Conservation (phyloP, 306 rosid species). For the Potentilla sterilis region DNA sequence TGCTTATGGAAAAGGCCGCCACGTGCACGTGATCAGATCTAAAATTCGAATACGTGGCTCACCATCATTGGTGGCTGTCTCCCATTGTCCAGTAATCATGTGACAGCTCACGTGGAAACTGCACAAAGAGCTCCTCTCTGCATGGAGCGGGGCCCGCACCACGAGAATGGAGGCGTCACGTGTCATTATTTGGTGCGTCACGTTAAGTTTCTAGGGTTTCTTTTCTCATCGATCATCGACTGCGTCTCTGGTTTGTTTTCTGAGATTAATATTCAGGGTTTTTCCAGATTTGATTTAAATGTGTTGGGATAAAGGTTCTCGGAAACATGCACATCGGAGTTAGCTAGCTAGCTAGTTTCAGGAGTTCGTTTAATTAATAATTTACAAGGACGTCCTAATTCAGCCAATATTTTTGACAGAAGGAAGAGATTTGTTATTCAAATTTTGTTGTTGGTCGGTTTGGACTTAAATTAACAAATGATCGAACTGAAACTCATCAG, state of each 20-base stretch:
- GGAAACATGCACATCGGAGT: slow-evolving; percentile 20
- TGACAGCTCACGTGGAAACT: slow-evolving; percentile 57
- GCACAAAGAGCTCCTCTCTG: slow-evolving; percentile 16
- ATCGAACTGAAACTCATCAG: not conserved
- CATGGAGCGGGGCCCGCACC: slow-evolving; percentile 30
- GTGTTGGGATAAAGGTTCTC: slow-evolving; percentile 28
- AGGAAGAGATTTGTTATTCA: not conserved
- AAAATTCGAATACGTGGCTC: slow-evolving; percentile 28
- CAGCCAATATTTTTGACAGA: not conserved
- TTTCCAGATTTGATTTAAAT: not conserved
- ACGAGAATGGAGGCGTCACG: slow-evolving; percentile 29
- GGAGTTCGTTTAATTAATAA: not conserved
- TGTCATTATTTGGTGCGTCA: slow-evolving; percentile 25
- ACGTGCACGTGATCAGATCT: slow-evolving; percentile 44
- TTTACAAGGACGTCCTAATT: not conserved
- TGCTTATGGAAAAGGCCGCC: slow-evolving; percentile 11
- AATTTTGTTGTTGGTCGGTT: slow-evolving; percentile 24
- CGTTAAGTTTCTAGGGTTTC: slow-evolving; percentile 18
- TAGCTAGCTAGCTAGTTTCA: not conserved
- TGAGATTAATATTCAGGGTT: not conserved
- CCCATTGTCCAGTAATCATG: slow-evolving; percentile 33
- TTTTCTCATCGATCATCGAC: not conserved
- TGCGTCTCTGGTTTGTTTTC: not conserved
- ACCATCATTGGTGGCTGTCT: slow-evolving; percentile 20
- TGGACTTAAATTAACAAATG: slow-evolving; percentile 3